Conservation (phyloP, 352 stramenopile species). For the Globisporangium acanthophoron region DNA sequence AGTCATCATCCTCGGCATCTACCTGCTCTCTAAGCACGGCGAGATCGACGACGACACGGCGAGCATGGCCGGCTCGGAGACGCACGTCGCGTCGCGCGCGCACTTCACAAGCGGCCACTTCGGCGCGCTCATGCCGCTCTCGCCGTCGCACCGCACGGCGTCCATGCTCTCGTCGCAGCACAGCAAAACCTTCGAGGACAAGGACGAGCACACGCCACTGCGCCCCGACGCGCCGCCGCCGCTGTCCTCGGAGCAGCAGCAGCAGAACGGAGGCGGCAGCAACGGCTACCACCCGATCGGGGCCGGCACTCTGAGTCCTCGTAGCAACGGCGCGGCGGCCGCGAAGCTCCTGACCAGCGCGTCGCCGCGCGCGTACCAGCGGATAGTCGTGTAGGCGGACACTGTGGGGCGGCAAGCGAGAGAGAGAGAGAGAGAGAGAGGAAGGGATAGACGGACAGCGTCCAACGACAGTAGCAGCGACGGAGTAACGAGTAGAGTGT, state of each 20-base stretch:
- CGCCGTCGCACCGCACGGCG: slow-evolving; percentile 39
- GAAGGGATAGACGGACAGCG: too few species aligned
- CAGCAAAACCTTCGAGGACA: slow-evolving; percentile 42
- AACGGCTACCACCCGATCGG: slow-evolving; percentile 4
- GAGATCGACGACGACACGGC: slow-evolving; percentile 32
- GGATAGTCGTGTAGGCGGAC: slow-evolving; percentile 11
- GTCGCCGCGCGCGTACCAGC: slow-evolving; percentile 11
- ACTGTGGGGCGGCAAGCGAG: too few species aligned
- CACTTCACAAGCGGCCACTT: slow-evolving; percentile 70
- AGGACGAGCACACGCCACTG: slow-evolving; percentile 40
- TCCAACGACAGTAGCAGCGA: too few species aligned
- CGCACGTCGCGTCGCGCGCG: slow-evolving; percentile 19
- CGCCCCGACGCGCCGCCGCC: slow-evolving; percentile 10
- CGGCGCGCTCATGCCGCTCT: slow-evolving; percentile 76
- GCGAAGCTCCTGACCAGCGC: background rate
- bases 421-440: too few species aligned
- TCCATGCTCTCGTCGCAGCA: slow-evolving; percentile 29
- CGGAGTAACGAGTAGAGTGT: too few species aligned
- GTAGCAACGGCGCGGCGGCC: background rate
- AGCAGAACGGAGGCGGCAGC: background rate
- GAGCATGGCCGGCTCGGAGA: slow-evolving; percentile 19
- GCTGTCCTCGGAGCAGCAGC: too few species aligned
- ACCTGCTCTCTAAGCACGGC: slow-evolving; percentile 72
- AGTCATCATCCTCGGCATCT: slow-evolving; percentile 86
- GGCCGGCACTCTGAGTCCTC: background rate